Evolutionary conservation across 768 basidiomycete species (phyloP), one percentile per base, ranked within the genome.

Genomic region (Boletus bicolor): DNA sequence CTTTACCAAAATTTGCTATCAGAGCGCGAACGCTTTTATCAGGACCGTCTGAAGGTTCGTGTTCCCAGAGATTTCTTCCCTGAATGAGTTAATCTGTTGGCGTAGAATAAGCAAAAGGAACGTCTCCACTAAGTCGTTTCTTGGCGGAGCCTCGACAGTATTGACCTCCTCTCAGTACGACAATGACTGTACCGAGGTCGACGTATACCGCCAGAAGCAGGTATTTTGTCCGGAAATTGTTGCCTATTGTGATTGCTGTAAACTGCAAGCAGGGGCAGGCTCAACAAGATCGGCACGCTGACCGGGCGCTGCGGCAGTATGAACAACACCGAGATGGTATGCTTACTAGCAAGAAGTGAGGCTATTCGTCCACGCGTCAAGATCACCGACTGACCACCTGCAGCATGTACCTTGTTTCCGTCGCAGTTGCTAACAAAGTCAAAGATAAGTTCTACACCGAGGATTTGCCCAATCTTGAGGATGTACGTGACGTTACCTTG

Each of bases 321-420:
- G 89, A 91, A 58, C 85, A 89, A 61, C 89, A 91, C 62, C 80
- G 80, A 51, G 77, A 77, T 35, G 87, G 91, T 39, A 92, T 93
- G 91, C 70, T 83, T 42, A 87, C 86, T 61, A 81, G 83, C 71
- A 93, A 92, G 76, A 93, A 92, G 91, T 91, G 56, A 34, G 74
- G 35, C 24, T 15, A 21, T 38, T 30, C 47, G 37, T 56, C 28
- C 38, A 46, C n/a, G 8, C 21, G n/a, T 44, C 49, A 6, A 45
- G 34, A 43, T 53, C 24, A 14, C 11, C 39, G 3, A 53, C 51
- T 57, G 39, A 49, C 41, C 24, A 17, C 47, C 43, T 47, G 39
- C 56, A 91, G 89, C 66, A 71, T 79, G 19, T 93, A 90, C 68
- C 65, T 93, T 46, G 83, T 91, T 38, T 82, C 85, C 15, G 89